Base-by-base conservation (phyloP, 2,329 filamentous ascomycete genomes). In the Alternaria conjuncta region DNA sequence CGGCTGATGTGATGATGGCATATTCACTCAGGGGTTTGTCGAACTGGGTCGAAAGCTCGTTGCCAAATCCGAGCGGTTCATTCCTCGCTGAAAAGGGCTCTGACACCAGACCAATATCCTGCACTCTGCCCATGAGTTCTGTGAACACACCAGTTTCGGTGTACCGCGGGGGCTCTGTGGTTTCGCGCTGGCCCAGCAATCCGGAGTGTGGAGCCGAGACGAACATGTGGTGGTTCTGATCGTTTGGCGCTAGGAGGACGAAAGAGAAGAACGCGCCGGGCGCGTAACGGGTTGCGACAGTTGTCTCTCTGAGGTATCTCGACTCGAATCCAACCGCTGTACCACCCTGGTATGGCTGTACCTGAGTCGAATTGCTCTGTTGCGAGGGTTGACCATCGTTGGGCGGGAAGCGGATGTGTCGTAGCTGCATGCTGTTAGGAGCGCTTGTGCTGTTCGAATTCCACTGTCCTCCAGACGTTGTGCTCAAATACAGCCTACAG, bases 341-440 rank as follows among this genome's bases (percentile, higher is more conserved):
- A 21, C 69, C 68, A 12, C 66, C 70, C 63, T 73, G 71, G 61
- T 77, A 79, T 49, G 71, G 71, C 55, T 75, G 74, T 54, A 76
- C 28, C 54, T 76, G 75, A n/a, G 69, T 71, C 13, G 73, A 69
- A 50, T 71, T 66, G 53, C 56, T 65, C 57, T 71, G 70, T 54
- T 60, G 66, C 57, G 71, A 55, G 21, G 68, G 56, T 26, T 69
- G 67, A 12, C 66, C 68, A 25, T 75, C 71, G 43, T 83, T 79
- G 0, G 96, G 96, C 1, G 96, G 96, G 63, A 97, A 97, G 76
- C 96, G 96, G 80, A 99, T 93, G 75, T 97, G 96, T 71, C 96
- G 92, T n/a, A 97, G 89, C 79, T 97, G 94, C 93, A 99, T 97
- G 80, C 93, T 97, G 71, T 92, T 94, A 1, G 96, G 94, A 0